Conservation (phyloP, 257 asterid species). For the Penstemon eatonii region DNA sequence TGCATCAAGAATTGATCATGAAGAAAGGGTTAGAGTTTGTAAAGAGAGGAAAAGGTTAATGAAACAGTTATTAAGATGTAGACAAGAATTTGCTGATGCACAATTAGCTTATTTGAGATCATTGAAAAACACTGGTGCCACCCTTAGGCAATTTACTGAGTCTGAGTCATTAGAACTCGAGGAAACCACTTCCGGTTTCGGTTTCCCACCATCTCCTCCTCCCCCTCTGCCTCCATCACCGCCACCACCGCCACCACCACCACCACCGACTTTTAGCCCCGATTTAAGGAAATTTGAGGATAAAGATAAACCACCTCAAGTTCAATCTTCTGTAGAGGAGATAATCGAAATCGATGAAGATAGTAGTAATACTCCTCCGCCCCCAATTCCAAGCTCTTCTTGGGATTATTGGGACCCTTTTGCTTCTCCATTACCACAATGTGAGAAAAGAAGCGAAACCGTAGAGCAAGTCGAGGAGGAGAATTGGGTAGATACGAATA, state of each 20-base stretch:
- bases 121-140: conserved; percentile 70
- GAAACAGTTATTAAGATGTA: conserved; percentile 54
- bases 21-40: conserved; percentile 69
- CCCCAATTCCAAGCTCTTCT: conserved; percentile 49
- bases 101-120: conserved; percentile 74
- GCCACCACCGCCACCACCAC: conserved; percentile 89
- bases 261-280: conserved; percentile 76
- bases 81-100: conserved; percentile 74
- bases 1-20: conserved; percentile 66
- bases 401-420: conserved; percentile 75
- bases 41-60: conserved; percentile 72
- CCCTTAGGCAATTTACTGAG: conserved; percentile 85
- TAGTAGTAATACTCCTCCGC: conserved; percentile 52
- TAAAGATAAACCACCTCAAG: conserved; percentile 26
- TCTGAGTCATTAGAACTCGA: conserved; percentile 74
- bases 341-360: conserved; percentile 51
- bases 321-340: conserved; percentile 39
- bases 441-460: conserved; percentile 30
- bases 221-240: conserved; percentile 70
- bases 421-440: conserved; percentile 41
- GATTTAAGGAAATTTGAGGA: conserved; percentile 40
- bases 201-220: conserved; percentile 74
- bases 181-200: conserved; percentile 41
- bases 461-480: conserved; percentile 58
- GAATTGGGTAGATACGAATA: conserved; percentile 62